Base-by-base conservation (phyloP, 768 basidiomycete genomes). In the Naematelia aurantialba region DNA sequence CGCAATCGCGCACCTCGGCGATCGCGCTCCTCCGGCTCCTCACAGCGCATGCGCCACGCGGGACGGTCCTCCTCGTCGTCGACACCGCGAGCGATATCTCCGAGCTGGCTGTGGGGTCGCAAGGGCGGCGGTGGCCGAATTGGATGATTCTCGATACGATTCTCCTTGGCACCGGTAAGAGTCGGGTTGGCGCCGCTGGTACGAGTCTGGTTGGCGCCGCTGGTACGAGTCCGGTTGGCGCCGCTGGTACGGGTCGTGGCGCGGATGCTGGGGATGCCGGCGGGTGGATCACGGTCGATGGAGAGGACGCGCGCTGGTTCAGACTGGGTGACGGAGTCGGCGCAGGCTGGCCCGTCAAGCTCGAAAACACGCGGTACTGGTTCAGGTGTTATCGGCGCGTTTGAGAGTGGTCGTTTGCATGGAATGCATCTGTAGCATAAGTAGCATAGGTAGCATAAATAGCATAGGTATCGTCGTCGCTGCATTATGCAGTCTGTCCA, bases 321-420 rank as follows among this genome's bases (percentile, higher is more conserved):
- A 59, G 76, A 44, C 54, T 77, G 19, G 25, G 48, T 14, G 67
- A 69, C 17, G 72, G 69, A 11, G 55, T 72, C 5, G 68, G 66
- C 34, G 62, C 61, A 5, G 61, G 61, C 2, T 77, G 74, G 66
- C 64, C 67, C 5, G 63, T 69, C 53, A 77, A 77, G 50, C 45
- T 77, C 61, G 76, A 77, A 62, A 77, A 77, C 52, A 69, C 69
- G 21, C 63, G 76, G 58, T 77, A 77, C 58, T 77, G 76, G 76
- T 65, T 61, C 51, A 66, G 76, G 52, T 47, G 75, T 53, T 77
- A 76, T 48, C 59, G 66, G 42, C 56, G 68, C 52, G 46, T 58
- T 13, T 69, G 30, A 60, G 42, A 52, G 10, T 54, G 30, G n/a
- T n/a, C n/a, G 8, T 39, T 8, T 8, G 34, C 8, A 39, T 17